phyloP scores from a whole-genome alignment of 768 basidiomycete genomes.

The Psilocybe sp. region DNA sequence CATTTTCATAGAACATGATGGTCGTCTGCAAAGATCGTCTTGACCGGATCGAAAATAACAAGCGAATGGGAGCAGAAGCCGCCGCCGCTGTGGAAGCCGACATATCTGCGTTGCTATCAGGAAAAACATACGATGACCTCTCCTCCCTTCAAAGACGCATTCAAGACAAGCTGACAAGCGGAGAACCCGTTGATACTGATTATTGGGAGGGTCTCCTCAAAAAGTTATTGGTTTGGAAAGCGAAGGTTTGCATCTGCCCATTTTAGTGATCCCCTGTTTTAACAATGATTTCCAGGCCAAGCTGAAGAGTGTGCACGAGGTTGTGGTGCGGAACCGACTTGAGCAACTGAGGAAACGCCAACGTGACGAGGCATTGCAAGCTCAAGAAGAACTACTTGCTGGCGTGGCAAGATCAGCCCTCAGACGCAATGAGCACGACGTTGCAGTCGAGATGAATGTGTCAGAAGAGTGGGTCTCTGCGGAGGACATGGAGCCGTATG shows the following conservation, averaged over 20 bases:
- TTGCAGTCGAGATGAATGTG: conserved; percentile 28
- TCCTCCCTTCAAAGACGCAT: conserved; percentile 80
- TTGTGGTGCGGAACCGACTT: conserved; percentile 92
- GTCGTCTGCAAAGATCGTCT: conserved; percentile 91
- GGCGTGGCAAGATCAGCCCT: conserved; percentile 67
- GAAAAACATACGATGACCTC: conserved; percentile 86
- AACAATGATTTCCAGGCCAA: conserved; percentile 60
- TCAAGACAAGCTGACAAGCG: conserved; percentile 83
- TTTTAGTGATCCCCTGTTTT: neutral
- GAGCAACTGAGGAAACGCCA: conserved; percentile 96
- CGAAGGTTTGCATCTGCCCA: conserved; percentile 60
- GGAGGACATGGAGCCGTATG: conserved; percentile 79
- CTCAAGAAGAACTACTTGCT: conserved; percentile 86
- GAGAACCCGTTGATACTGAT: conserved; percentile 94
- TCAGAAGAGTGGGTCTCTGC: conserved; percentile 32
- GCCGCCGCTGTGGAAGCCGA: conserved; percentile 83
- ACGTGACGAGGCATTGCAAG: conserved; percentile 91
- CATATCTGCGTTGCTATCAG: conserved; percentile 74
- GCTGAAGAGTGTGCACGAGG: conserved; percentile 88
- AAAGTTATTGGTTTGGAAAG: conserved; percentile 94
- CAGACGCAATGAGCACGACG: conserved; percentile 30
- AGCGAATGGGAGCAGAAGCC: conserved; percentile 64
- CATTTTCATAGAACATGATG: conserved; percentile 80
- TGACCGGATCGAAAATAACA: conserved; percentile 66
- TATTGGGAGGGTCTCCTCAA: conserved; percentile 96